These are phyloP conservation scores for Lineolata rhizophorae DNA, from an alignment of 495 filamentous ascomycete genomes.

Conservation along the genomic window DNA sequence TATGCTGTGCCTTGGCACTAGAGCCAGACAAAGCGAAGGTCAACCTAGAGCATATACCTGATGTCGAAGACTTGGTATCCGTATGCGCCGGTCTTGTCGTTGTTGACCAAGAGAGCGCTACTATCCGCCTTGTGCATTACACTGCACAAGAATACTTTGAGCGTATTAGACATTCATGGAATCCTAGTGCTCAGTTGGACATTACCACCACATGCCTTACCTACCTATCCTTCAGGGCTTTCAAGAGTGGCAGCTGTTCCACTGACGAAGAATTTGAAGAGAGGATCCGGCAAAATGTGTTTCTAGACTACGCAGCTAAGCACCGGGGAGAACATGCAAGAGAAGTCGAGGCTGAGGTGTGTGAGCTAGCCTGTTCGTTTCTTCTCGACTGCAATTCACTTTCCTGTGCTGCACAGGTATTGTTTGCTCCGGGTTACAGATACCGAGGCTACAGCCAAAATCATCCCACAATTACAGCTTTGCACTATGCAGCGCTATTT, in stretches of 20 bases:
- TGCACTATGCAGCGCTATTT: no score
- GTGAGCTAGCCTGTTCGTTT: constrained; percentile 2
- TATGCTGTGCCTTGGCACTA: constrained; percentile 27
- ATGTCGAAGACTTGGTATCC: constrained; percentile 1
- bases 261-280: constrained; percentile 13
- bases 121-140: constrained; percentile 32
- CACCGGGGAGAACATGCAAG: constrained; percentile 26
- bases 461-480: no score
- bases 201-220: constrained; percentile 22
- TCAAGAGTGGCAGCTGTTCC: constrained; percentile 13
- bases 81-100: constrained; percentile 1
- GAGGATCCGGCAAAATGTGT: constrained; percentile 12
- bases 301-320: constrained; percentile 22
- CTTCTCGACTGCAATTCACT: no score
- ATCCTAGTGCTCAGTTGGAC: constrained; percentile 15
- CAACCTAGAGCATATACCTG: background rate
- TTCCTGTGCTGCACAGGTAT: no score
- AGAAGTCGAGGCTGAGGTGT: constrained; percentile 8
- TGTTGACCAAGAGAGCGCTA: constrained; percentile 1
- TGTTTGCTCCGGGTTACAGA: no score
- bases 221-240: constrained; percentile 22
- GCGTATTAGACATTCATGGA: constrained; percentile 14
- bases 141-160: constrained; percentile 32
- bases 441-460: no score
- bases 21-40: constrained; percentile 5